Evolutionary conservation across 345 rosid genomes (phyloP), one percentile per base, ranked within the genome.

Genomic region (Nasturtium officinale): DNA sequence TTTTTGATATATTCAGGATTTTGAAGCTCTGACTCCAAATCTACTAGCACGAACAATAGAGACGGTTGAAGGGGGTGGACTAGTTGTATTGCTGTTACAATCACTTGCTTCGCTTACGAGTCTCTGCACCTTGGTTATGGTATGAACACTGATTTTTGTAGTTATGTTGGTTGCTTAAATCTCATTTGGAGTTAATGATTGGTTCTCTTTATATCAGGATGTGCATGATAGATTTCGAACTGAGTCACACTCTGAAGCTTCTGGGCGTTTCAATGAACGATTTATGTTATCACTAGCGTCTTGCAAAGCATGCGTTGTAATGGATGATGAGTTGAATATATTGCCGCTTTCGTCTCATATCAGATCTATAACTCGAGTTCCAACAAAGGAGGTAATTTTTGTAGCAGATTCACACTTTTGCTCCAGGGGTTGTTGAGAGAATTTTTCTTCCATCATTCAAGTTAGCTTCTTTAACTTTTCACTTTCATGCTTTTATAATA

Each of bases 11-110:
- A 47, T 43, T 72, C 76, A 95, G 99, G 99, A 95, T 78, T 95
- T 95, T 79, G 99, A 91, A 83, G 97, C 99, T 47, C 71, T 91
- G 74, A 91, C 99, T n/a, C 99, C 99, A 45, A 95, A 95, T 86
- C 86, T 95, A 30, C 83, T 91, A 59, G 99, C 97, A 42, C 86
- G 99, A 77, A 91, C 99, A 3, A 88, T 91, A 74, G 99, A 95
- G 83, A 91, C 99, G 1, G 99, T 95, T 58, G 89, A 95, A 78
- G 99, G 97, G 26, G 99, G 97, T 46, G 99, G 99, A 54, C 62
- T 95, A 63, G 83, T 95, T 74, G 81, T 95, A 40, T 76, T 95
- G 81, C 54, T 95, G 65, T 85, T 95, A 13, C 96, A 87, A 17
- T 89, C 97, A 46, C 96, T 95, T 62, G 81, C 87, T 61, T 91